phyloP scores from a whole-genome alignment of 495 filamentous ascomycete species.

The Copromyces sp. region DNA sequence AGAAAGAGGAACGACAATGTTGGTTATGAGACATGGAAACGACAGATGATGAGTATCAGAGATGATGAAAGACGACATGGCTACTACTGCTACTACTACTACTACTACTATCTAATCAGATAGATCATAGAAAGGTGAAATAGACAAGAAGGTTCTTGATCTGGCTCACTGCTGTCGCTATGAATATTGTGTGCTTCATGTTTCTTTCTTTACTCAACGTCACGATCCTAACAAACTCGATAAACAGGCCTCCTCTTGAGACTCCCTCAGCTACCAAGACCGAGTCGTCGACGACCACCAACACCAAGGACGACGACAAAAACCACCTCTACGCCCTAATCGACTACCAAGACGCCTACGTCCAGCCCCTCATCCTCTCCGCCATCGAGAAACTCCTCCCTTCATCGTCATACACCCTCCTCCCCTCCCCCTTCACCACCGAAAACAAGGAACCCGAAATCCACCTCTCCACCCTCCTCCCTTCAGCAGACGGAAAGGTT shows the following conservation, averaged over 20 bases:
- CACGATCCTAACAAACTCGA: background rate
- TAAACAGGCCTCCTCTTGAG: background rate
- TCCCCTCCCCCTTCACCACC: constrained; percentile 16
- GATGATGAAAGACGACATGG: background rate
- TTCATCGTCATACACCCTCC: constrained; percentile 20
- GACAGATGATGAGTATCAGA: background rate
- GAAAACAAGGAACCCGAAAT: constrained; percentile 10
- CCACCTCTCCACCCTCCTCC: constrained; percentile 21
- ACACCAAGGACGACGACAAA: constrained; percentile 1
- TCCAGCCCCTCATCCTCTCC: constrained; percentile 67
- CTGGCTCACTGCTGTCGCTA: constrained; percentile 1
- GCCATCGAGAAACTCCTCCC: constrained; percentile 59
- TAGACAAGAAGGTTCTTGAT: constrained; percentile 14
- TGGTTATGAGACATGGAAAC: background rate
- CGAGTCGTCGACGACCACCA: background rate
- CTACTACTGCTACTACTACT: background rate
- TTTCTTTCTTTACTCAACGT: background rate
- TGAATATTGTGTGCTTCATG: constrained; percentile 7
- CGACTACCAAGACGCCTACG: constrained; percentile 76
- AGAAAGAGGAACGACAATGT: background rate
- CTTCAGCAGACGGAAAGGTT: constrained; percentile 35
- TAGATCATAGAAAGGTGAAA: constrained; percentile 22
- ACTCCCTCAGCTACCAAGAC: background rate
- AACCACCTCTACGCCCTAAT: constrained; percentile 60
- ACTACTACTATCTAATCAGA: constrained; percentile 1